phyloP scores from a whole-genome alignment of 192 early-diverging fungal species.

The Coemansia sp. region DNA sequence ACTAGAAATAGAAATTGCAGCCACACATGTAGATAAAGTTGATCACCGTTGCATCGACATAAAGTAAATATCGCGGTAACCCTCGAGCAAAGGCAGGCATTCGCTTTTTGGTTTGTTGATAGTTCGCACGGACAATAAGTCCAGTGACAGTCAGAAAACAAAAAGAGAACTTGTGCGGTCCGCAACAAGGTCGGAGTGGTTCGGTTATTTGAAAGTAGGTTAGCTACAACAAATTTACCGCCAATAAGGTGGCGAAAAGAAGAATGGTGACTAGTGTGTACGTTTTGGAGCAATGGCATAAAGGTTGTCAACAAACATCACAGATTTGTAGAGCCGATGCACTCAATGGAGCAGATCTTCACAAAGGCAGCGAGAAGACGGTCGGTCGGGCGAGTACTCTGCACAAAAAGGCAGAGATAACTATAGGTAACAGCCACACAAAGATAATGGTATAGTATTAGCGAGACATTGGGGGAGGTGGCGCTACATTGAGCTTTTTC shows the following conservation, averaged over 20 bases:
- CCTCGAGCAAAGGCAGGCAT: background rate
- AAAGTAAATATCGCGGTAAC: background rate
- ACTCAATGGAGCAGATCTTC: background rate
- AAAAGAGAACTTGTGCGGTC: background rate
- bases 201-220: slow-evolving; percentile 5
- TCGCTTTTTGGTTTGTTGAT: background rate
- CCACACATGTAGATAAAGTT: background rate
- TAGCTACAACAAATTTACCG: slow-evolving; percentile 3
- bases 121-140: background rate
- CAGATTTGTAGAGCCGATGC: background rate
- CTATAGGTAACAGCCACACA: background rate
- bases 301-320: background rate
- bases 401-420: background rate
- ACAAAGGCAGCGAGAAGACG: slow-evolving; percentile 1
- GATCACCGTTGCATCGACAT: slow-evolving; percentile 5
- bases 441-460: slow-evolving; percentile 3
- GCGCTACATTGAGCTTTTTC: background rate
- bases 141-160: background rate
- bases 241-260: background rate
- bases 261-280: background rate
- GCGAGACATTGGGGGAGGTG: background rate
- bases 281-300: background rate
- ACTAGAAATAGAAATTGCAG: background rate
- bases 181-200: background rate
- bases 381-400: background rate